A percentile compares a stretch with the other conserved stretches of the same genome.
These are phyloP conservation scores for Cinnamomum micranthum DNA, from an alignment of 164 flowering plant genomes.

Conservation along the genomic window DNA sequence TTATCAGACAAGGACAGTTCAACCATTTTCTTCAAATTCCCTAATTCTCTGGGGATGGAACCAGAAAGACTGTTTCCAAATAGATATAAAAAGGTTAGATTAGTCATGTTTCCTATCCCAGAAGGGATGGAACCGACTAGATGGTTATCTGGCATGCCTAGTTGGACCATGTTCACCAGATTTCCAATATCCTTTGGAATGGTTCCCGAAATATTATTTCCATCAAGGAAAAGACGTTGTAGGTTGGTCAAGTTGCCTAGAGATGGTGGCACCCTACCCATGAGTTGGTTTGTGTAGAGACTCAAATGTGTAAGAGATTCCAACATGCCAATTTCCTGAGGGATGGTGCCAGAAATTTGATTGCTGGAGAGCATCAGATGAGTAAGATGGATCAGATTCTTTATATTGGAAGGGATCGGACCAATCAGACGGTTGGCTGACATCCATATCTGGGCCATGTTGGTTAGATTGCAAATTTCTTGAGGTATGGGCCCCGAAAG, in stretches of 20 bases:
- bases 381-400: too few relatives aligned
- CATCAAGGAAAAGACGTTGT: background rate
- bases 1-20: background rate
- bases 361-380: background rate
- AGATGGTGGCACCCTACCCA: background rate
- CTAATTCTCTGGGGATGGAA: background rate
- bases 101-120: background rate
- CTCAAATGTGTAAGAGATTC: background rate
- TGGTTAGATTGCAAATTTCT: slow-evolving; percentile 44
- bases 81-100: background rate
- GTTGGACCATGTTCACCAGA: background rate
- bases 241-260: background rate
- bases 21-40: background rate
- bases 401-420: slow-evolving; percentile 32
- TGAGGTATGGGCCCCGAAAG: slow-evolving; percentile 49
- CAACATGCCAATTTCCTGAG: background rate
- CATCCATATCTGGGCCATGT: slow-evolving; percentile 40
- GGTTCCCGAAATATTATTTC: background rate
- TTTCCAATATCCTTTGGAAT: background rate
- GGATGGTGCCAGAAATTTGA: slow-evolving; percentile 2
- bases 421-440: slow-evolving; percentile 57
- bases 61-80: background rate
- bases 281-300: background rate
- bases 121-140: background rate
- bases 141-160: background rate